Conservation (phyloP, 2,329 filamentous ascomycete species). For the Passalora sequoiae region DNA sequence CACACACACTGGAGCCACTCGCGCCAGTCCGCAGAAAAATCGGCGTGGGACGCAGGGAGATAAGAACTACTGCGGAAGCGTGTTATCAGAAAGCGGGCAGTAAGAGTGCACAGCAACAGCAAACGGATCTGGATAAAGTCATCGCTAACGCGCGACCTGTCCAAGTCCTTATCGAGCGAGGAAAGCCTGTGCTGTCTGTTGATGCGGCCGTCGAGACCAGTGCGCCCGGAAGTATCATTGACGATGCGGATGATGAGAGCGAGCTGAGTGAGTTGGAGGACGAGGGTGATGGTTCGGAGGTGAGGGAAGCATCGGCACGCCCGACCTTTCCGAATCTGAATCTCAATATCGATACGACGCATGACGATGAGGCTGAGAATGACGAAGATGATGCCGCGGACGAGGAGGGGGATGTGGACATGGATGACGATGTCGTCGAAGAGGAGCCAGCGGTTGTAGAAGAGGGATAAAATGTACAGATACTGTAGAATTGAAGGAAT, state of each 20-base stretch:
- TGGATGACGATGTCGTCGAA: no score
- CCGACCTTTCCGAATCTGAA: no score
- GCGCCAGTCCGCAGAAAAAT: constrained; percentile 44
- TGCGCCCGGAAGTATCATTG: constrained; percentile 51
- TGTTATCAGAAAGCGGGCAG: constrained; percentile 44
- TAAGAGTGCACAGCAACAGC: constrained; percentile 8
- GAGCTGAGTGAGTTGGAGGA: constrained; percentile 52
- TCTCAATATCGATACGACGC: no score
- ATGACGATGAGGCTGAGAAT: no score
- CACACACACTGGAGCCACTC: no score
- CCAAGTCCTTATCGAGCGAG: constrained; percentile 29
- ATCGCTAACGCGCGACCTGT: constrained; percentile 14
- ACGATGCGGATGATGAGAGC: constrained; percentile 52
- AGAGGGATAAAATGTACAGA: no score
- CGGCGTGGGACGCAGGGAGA: constrained; percentile 55
- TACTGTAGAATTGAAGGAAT: no score
- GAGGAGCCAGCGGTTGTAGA: no score
- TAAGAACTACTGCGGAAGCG: constrained; percentile 55
- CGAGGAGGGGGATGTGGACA: no score
- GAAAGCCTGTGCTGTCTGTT: constrained; percentile 26
- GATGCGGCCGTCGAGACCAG: constrained; percentile 43
- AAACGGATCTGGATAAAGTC: constrained; percentile 9
- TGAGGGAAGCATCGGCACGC: no score
- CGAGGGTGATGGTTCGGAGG: no score
- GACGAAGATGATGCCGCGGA: no score